Evolutionary conservation across 148 eudicot species (phyloP), one percentile per base, ranked within the genome.

Genomic region (Hydrangea macrophylla): DNA sequence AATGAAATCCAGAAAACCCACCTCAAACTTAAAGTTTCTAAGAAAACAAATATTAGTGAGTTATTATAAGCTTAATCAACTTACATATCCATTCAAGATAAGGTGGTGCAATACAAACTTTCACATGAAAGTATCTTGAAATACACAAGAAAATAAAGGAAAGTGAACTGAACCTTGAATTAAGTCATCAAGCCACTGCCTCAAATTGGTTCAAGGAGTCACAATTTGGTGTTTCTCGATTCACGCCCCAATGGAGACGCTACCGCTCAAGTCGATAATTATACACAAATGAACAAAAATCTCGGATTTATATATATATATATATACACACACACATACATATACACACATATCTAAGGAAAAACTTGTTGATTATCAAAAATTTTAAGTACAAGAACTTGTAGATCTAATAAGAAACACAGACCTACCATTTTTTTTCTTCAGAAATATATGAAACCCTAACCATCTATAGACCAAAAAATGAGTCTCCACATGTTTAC

Each of bases 171-270:
- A 5, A 72, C 73, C 85, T 70, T 54, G 58, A 60, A 72, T 42
- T 27, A 55, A 40, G 70, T 28, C 50, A 62, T 69, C 74, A 73
- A 10, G 69, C 73, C 9, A 12, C 72, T 18, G 64, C 71, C 67
- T 70, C 63, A 54, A 80, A 84, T 44, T 57, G 68, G 67, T 53
- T 75, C 71, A 84, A 27, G 9, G 69, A 62, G 68, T 84, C 78
- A 42, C 87, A 84, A 68, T 75, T 40, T 8, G 87, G 84, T 60
- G 80, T 78, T 65, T 78, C 78, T 20, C 74, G 70, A 15, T 40
- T 63, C 26, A 65, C 70, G 22, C 84, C 88, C 84, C 88, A 81
- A n/a, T n/a, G n/a, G n/a, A n/a, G n/a, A n/a, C n/a, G n/a, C n/a
- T n/a, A n/a, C n/a, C n/a, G n/a, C n/a, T n/a, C n/a, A n/a, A n/a